phyloP scores from a whole-genome alignment of 345 rosid species.

The Noccaea bulbosa region DNA sequence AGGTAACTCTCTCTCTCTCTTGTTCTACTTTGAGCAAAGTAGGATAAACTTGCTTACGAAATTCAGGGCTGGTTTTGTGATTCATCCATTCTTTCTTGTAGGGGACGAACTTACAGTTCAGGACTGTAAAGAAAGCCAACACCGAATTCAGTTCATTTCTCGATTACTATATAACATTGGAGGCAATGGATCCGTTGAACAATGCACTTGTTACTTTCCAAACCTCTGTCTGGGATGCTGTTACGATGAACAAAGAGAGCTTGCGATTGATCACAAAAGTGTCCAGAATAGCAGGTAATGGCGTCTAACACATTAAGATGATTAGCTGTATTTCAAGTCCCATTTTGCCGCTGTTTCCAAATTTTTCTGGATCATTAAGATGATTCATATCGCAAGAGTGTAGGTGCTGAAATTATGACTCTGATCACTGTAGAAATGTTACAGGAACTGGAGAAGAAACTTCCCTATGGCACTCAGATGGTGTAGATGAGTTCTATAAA shows the following conservation, averaged over 20 bases:
- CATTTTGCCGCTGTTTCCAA: not conserved
- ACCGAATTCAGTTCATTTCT: not conserved
- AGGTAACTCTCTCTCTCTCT: no score
- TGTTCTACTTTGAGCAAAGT: no score
- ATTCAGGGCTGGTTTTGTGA: no score
- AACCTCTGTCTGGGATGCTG: conserved; percentile 3
- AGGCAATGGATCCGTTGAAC: not conserved
- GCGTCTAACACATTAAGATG: not conserved
- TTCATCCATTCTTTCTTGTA: not conserved
- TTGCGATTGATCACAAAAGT: not conserved
- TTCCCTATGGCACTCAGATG: not conserved
- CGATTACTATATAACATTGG: not conserved
- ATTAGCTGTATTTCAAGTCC: not conserved
- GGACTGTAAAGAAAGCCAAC: not conserved
- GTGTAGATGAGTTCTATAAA: not conserved
- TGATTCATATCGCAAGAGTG: no score
- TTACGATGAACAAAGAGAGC: not conserved
- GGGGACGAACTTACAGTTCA: conserved; percentile 1
- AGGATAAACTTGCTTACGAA: no score
- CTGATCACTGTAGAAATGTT: no score
- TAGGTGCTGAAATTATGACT: no score
- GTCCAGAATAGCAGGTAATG: not conserved
- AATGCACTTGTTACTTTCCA: conserved; percentile 3
- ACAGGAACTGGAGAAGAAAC: not conserved
- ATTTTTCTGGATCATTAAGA: no score